Conservation (phyloP, 2,329 filamentous ascomycete species). For the Domatiomyces catenatus region DNA sequence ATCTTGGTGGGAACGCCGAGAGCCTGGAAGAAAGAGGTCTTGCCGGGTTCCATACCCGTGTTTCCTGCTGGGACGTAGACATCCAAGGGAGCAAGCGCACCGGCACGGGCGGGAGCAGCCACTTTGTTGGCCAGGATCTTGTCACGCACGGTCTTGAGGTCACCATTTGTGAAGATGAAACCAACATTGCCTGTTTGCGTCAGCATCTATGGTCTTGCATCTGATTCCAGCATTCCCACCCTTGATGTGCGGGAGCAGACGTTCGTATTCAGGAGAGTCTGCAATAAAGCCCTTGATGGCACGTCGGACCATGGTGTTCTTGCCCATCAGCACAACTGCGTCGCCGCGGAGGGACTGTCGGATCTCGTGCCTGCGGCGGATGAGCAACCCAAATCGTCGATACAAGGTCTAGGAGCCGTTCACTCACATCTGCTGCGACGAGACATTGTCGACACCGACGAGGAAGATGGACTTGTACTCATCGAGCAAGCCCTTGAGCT, state of each 20-base stretch:
- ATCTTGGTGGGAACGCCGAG: conserved; percentile 99
- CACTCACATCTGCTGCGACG: neutral
- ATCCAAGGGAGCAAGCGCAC: conserved; percentile 84
- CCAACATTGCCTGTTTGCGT: conserved; percentile 63
- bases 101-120: conserved; percentile 91
- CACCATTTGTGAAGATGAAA: conserved; percentile 98
- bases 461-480: conserved; percentile 97
- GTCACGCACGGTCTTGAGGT: conserved; percentile 83
- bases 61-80: conserved; percentile 95
- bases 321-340: conserved; percentile 96
- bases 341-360: conserved; percentile 76
- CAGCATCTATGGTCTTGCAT: conserved; percentile 4
- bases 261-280: conserved; percentile 95
- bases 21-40: conserved; percentile 99
- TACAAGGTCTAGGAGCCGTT: neutral
- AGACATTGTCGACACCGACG: conserved; percentile 34
- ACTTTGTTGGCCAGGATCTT: conserved; percentile 96
- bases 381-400: neutral
- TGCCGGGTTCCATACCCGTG: conserved; percentile 99
- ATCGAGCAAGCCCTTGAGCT: conserved; percentile 95
- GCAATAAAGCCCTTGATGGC: conserved; percentile 85
- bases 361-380: conserved; percentile 96
- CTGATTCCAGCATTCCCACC: conserved; percentile 29
- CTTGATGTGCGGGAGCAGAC: conserved; percentile 86
- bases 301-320: conserved; percentile 99